Evolutionary conservation across 352 stramenopile genomes (phyloP).

Genomic region (Phytophthora chlamydospora): DNA sequence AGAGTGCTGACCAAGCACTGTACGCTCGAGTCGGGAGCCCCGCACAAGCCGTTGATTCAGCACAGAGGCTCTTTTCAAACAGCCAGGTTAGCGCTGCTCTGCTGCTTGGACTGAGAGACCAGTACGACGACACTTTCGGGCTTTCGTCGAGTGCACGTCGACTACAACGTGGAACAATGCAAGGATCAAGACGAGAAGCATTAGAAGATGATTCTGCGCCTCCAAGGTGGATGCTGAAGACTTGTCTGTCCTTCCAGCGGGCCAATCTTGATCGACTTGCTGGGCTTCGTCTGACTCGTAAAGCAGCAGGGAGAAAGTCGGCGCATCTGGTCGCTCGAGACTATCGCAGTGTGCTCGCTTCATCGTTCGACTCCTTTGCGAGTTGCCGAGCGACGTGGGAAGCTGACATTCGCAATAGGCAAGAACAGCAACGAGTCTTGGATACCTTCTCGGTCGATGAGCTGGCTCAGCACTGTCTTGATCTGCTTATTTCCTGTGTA

Average conservation of each 20-base stretch:
- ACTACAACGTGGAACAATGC: constrained; percentile 12
- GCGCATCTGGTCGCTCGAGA: constrained; percentile 56
- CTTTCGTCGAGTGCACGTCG: constrained; percentile 43
- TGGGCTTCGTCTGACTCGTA: constrained; percentile 41
- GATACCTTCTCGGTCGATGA: constrained; percentile 47
- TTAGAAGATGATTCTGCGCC: constrained; percentile 28
- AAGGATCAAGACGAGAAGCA: not conserved
- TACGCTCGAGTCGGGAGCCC: constrained; percentile 14
- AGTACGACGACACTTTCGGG: constrained; percentile 74
- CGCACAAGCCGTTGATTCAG: constrained; percentile 4
- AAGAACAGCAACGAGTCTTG: constrained; percentile 26
- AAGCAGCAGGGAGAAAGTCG: constrained; percentile 42
- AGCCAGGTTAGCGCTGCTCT: constrained; percentile 59
- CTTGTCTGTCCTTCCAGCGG: constrained; percentile 52
- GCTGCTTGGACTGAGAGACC: constrained; percentile 53
- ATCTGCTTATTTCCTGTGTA: constrained; percentile 57
- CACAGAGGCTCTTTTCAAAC: constrained; percentile 33
- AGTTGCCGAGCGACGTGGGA: constrained; percentile 60
- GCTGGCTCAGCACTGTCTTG: constrained; percentile 55
- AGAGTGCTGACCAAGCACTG: constrained; percentile 9
- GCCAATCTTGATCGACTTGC: constrained; percentile 60
- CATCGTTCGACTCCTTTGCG: constrained; percentile 50
- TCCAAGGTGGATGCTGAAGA: constrained; percentile 74
- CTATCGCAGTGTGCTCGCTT: constrained; percentile 43
- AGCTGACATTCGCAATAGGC: constrained; percentile 32